phyloP scores from a whole-genome alignment of 352 stramenopile genomes.

The Phytophthora tubulina region DNA sequence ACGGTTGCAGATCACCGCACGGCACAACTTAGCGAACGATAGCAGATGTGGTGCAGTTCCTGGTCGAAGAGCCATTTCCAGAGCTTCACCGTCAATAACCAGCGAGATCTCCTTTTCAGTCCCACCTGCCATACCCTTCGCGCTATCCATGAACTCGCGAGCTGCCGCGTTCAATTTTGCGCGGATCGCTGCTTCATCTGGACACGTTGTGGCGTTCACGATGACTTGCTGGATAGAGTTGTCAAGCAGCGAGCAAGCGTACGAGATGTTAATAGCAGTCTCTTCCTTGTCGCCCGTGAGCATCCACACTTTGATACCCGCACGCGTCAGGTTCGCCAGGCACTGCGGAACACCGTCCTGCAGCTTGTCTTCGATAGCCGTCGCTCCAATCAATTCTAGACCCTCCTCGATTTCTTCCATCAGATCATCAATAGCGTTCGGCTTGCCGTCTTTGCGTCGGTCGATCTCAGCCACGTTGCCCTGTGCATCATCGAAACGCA shows the following conservation, averaged over 20 bases:
- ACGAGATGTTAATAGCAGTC: conserved; percentile 97
- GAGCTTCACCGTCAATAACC: conserved; percentile 79
- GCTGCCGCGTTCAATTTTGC: conserved; percentile 53
- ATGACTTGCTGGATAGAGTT: conserved; percentile 86
- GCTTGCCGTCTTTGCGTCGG: conserved; percentile 81
- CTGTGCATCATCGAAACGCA: conserved; percentile 73
- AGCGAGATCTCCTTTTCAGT: conserved; percentile 63
- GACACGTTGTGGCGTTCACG: conserved; percentile 75
- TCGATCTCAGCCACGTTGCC: conserved; percentile 78
- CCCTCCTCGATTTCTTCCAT: conserved; percentile 88
- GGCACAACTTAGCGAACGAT: conserved; percentile 70
- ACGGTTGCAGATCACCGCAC: conserved; percentile 87
- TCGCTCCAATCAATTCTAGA: conserved; percentile 88
- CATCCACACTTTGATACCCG: conserved; percentile 96
- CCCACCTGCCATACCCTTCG: conserved; percentile 49
- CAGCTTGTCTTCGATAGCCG: conserved; percentile 94
- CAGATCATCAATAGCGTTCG: conserved; percentile 78
- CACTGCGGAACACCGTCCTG: conserved; percentile 91
- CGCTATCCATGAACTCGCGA: conserved; percentile 59
- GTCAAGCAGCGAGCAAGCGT: conserved; percentile 87
- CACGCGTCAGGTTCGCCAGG: conserved; percentile 79
- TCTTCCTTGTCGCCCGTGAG: conserved; percentile 97
- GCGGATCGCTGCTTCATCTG: conserved; percentile 75
- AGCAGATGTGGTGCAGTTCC: conserved; percentile 69
- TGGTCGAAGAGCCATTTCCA: conserved; percentile 65